Evolutionary conservation across 176 grass and related monocot genomes (phyloP).

Genomic region (Musa itinerans): DNA sequence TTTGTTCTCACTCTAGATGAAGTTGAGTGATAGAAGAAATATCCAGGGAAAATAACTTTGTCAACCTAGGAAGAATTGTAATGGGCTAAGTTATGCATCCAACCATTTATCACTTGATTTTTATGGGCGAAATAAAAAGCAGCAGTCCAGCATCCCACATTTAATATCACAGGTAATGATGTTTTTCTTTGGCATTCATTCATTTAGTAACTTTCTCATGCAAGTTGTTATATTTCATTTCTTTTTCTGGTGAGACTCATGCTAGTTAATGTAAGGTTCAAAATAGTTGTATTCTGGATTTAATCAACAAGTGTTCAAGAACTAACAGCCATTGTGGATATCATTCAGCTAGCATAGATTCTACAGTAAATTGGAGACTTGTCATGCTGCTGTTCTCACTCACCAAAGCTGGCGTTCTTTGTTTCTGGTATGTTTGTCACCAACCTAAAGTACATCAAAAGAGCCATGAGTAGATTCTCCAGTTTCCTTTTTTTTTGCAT

Average conservation of each 20-base stretch:
- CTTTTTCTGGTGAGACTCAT: background rate
- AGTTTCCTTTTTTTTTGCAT: background rate
- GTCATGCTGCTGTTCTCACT: background rate
- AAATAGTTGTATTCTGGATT: background rate
- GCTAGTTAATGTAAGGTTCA: background rate
- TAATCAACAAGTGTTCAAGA: background rate
- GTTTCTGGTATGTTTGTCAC: slow-evolving; percentile 93
- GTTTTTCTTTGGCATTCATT: background rate
- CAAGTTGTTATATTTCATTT: background rate
- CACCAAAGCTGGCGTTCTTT: slow-evolving; percentile 29
- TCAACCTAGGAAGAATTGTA: too few relatives aligned
- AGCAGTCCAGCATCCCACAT: too few relatives aligned
- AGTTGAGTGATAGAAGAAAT: too few relatives aligned
- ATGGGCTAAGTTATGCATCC: too few relatives aligned
- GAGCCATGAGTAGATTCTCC: background rate
- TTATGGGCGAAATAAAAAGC: too few relatives aligned
- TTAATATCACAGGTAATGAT: too few relatives aligned
- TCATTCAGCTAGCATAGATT: background rate
- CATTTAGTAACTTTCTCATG: background rate
- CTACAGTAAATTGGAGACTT: background rate
- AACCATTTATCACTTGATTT: too few relatives aligned
- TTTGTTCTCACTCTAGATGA: too few relatives aligned
- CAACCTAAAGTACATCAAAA: slow-evolving; percentile 48
- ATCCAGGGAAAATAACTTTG: too few relatives aligned
- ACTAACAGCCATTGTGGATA: background rate